Conservation (phyloP, 176 grass and related monocot species). For the Cymbopogon citratus region DNA sequence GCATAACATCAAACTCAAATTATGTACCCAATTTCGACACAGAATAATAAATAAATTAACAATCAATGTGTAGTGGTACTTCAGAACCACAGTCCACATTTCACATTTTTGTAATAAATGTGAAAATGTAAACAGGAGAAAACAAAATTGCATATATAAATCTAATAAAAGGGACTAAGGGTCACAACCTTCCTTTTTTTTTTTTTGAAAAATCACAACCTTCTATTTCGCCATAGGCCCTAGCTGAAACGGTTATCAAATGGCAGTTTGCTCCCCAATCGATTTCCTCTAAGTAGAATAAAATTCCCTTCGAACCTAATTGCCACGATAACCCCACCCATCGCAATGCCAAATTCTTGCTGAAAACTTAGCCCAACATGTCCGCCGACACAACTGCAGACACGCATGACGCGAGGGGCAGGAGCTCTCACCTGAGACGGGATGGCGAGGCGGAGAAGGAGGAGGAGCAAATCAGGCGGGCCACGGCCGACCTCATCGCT, state of each 20-base stretch:
- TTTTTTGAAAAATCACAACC: no score
- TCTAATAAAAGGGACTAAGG: background rate
- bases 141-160: background rate
- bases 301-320: background rate
- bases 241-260: background rate
- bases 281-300: background rate
- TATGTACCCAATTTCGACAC: background rate
- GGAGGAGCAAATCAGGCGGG: constrained; percentile 48
- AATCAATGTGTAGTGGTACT: background rate
- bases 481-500: constrained; percentile 51
- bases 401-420: background rate
- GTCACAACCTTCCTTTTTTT: no score
- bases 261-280: background rate
- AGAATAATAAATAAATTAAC: background rate
- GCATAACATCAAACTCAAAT: background rate
- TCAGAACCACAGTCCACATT: background rate
- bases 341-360: background rate
- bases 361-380: background rate
- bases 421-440: constrained; percentile 31
- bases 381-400: background rate
- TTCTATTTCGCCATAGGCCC: background rate
- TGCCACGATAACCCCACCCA: background rate
- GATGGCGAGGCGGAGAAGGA: constrained; percentile 25
- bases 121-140: background rate
- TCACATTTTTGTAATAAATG: background rate